Base-by-base conservation (phyloP, 1,284 basidiomycete genomes). In the Trametes sp. region DNA sequence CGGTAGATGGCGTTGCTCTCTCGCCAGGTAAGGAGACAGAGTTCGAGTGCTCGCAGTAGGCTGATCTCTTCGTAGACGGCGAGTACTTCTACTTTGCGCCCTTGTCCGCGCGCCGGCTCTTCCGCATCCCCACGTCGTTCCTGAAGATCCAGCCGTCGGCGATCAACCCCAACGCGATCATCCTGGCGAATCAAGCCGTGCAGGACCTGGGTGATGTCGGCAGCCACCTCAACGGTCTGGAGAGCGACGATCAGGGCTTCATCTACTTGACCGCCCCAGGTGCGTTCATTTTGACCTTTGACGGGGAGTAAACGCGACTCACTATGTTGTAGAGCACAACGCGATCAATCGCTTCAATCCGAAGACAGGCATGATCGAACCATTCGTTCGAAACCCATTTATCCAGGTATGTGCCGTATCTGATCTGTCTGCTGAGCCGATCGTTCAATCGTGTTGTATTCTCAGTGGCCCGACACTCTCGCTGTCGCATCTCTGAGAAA, bases 71-170 rank as follows among this genome's bases (percentile, higher is more conserved):
- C 2, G 11, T 9, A 71, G 70, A 76, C 41, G 75, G 75, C 24
- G 64, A 66, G 13, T 72, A 65, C 56, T 49, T 75, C 24, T 76
- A 73, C 64, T 71, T 71, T 54, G 64, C 73, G 0, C 73, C 74
- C 1, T 55, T 76, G 3, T 66, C 71, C 8, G 71, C 70, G 54
- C 72, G 73, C 8, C 69, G 71, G 28, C 58, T 75, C 23, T 76
- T 72, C 64, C 72, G 73, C n/a, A 67, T 76, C 11, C 73, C 74
- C n/a, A 74, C 75, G 1, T 69, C 72, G 23, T 65, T 69, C 21
- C 64, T 76, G 24, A 70, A 70, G 44, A 61, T 70, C 14, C 62
- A 69, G 45, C 70, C 70, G 10, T 62, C 62, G 1, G 49, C 65
- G 13, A 59, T 63, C 1, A 70, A 73, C 44, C 72, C 73, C 13